Conservation (phyloP, 257 asterid species). For the Sherardia arvensis region DNA sequence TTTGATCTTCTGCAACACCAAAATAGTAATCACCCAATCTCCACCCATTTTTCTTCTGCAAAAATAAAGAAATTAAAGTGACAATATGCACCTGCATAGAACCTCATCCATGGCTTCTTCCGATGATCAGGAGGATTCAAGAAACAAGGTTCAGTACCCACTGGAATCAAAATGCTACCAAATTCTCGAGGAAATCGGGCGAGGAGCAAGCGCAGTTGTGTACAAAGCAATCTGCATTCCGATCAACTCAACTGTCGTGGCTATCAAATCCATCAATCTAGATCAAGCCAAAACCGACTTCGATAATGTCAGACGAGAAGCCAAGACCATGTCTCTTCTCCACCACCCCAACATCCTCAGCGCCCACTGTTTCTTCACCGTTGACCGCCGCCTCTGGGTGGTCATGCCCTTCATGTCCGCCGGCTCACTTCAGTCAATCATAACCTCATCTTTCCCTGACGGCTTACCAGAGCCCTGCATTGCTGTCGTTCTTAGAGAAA, state of each 20-base stretch:
- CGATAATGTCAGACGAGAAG: slow-evolving; percentile 55
- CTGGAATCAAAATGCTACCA: slow-evolving; percentile 27
- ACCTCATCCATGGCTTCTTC: slow-evolving; percentile 22
- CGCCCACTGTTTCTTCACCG: slow-evolving; percentile 78
- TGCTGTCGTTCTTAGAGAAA: slow-evolving; percentile 52
- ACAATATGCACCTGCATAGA: not conserved
- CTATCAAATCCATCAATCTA: slow-evolving; percentile 73
- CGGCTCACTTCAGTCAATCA: slow-evolving; percentile 73
- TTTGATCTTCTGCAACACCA: not conserved
- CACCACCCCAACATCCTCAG: slow-evolving; percentile 73
- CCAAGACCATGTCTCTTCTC: slow-evolving; percentile 65
- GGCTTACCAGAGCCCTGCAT: slow-evolving; percentile 74
- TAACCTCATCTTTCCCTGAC: slow-evolving; percentile 46
- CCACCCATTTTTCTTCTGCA: not conserved
- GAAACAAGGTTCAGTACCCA: slow-evolving; percentile 29
- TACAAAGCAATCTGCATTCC: slow-evolving; percentile 70
- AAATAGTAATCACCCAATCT: no score
- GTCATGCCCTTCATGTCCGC: slow-evolving; percentile 90
- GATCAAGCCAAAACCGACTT: slow-evolving; percentile 51
- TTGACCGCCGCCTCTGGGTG: slow-evolving; percentile 61
- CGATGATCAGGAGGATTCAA: slow-evolving; percentile 19
- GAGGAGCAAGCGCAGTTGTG: slow-evolving; percentile 64
- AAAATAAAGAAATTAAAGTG: not conserved
- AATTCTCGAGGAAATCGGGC: slow-evolving; percentile 53
- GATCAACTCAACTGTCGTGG: slow-evolving; percentile 41